Conservation (phyloP, 768 basidiomycete genomes). For the Rhodotorula diobovata region DNA sequence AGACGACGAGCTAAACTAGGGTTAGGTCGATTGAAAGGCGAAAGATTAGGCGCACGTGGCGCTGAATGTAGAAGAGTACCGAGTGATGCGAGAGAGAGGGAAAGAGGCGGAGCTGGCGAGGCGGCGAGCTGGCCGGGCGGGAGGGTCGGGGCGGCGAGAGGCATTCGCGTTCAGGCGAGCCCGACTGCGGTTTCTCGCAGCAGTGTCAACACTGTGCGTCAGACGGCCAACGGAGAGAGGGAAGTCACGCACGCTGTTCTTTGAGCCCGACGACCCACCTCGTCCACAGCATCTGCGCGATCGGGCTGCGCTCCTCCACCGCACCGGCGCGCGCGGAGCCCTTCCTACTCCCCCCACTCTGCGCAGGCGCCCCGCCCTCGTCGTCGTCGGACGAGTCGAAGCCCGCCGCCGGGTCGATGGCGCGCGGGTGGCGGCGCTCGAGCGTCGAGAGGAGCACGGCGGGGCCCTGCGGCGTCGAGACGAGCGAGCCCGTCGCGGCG, state of each 20-base stretch:
- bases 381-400: slow-evolving; percentile 26
- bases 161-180: no score
- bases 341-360: not conserved
- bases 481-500: slow-evolving; percentile 55
- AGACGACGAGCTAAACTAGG: not conserved
- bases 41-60: not conserved
- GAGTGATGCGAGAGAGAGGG: no score
- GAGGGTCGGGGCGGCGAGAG: not conserved
- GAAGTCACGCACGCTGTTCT: slow-evolving; percentile 29
- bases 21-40: not conserved
- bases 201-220: no score
- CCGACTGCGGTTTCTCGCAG: no score
- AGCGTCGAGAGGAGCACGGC: slow-evolving; percentile 59
- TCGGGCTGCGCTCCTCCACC: slow-evolving; percentile 62
- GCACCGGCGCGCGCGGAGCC: slow-evolving; percentile 7
- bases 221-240: not conserved
- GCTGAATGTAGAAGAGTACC: not conserved
- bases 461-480: slow-evolving; percentile 77
- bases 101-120: not conserved
- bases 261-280: slow-evolving; percentile 85
- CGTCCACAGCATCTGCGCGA: slow-evolving; percentile 93
- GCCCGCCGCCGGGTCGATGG: no score
- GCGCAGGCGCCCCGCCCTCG: not conserved
- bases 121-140: no score
- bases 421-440: not conserved